Base-by-base conservation (phyloP, 768 basidiomycete genomes). In the Amanita molliuscula region DNA sequence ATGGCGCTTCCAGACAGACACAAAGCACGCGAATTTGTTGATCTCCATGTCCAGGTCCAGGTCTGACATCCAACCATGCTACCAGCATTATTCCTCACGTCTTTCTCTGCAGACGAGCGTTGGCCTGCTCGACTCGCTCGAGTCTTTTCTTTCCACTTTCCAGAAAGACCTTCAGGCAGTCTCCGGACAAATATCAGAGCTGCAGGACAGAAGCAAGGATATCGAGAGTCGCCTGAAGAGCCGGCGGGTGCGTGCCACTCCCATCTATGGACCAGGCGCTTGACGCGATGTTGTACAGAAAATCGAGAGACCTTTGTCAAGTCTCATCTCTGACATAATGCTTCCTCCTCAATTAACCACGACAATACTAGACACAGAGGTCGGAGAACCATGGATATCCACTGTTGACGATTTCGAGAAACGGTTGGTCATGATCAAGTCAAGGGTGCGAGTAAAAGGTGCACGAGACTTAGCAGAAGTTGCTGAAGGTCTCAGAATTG, bases 141-240 rank as follows among this genome's bases (percentile, higher is more conserved):
- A 96, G 56, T 75, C 81, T 1, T 98, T 98, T 65, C 75, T 99
- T 9, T 92, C 91, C 2, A 96, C 89, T 0, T 99, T 99, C 60
- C 95, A 97, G 65, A 85, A 76, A 57, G 95, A 99, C 64, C 74
- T 99, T 18, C 88, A 91, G 4, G 84, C 85, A 1, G 96, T 98
- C 8, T 97, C 96, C 2, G 89, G 92, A 3, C 94, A 99, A 63
- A 95, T 99, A 62, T 87, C 90, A 1, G 91, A 97, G 54, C 73
- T 99, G 20, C 96, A 98, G 60, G 78, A 81, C 55, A 76, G 90
- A 29, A 94, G 91, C 62, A 86, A 88, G 56, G 87, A 87, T 36
- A 96, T 98, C 15, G 96, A 98, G 55, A 79, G 77, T 53, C 78
- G 84, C 51, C 74, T 98, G 51, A 86, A 83, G 62, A 88, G 84